Evolutionary conservation across 2,329 filamentous ascomycete genomes (phyloP).

Genomic region (Cercospora sp.): DNA sequence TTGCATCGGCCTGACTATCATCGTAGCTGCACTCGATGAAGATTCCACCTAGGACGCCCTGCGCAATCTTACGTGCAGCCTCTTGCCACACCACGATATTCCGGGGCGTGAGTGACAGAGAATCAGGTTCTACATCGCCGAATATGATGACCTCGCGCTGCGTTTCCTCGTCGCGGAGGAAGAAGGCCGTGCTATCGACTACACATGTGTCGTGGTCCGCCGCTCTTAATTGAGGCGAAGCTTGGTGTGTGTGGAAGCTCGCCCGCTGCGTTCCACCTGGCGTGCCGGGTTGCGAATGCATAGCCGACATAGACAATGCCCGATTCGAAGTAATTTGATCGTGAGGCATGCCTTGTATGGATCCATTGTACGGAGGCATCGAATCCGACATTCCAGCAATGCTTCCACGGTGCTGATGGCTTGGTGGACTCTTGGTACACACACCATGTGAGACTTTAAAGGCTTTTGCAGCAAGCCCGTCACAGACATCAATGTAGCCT

Average conservation of each 20-base stretch:
- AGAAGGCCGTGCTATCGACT: constrained; percentile 88
- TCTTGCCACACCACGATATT: constrained; percentile 84
- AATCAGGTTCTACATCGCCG: constrained; percentile 92
- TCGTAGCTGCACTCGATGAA: constrained; percentile 97
- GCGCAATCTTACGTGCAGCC: constrained; percentile 79
- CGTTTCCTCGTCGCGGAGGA: constrained; percentile 65
- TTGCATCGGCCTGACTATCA: constrained; percentile 72
- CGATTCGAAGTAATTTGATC: constrained; percentile 24
- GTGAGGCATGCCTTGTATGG: constrained; percentile 27
- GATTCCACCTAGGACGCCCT: constrained; percentile 71
- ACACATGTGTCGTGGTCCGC: constrained; percentile 56
- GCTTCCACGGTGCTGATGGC: constrained; percentile 46
- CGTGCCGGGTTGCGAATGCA: constrained; percentile 33
- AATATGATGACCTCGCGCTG: constrained; percentile 85
- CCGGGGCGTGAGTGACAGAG: constrained; percentile 74
- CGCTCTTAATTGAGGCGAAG: constrained; percentile 31
- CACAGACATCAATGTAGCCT: constrained; percentile 85
- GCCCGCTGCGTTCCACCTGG: constrained; percentile 31
- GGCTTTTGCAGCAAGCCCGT: constrained; percentile 84
- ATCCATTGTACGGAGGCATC: constrained; percentile 33
- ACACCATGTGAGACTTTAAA: constrained; percentile 87
- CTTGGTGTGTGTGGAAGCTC: constrained; percentile 32
- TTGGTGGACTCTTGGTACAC: constrained; percentile 66
- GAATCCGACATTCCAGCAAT: constrained; percentile 42
- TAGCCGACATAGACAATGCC: constrained; percentile 32